Percentiles rank a stretch among this genome's conserved stretches.
phyloP scores from a whole-genome alignment of 495 filamentous ascomycete genomes.

The Penicillium roqueforti region DNA sequence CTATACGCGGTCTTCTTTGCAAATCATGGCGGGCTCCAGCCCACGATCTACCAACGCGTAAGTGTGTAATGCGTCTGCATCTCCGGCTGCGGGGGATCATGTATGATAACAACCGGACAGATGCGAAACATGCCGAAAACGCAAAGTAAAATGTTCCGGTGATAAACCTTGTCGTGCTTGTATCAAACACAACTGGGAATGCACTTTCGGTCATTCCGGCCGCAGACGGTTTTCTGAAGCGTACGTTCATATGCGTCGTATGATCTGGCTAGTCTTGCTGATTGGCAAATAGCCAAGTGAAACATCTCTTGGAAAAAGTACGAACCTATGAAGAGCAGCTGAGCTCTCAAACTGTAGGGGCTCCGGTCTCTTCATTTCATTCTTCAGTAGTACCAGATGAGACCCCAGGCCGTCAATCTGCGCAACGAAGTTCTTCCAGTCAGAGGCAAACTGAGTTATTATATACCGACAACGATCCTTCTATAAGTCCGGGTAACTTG shows the following conservation, averaged over 20 bases:
- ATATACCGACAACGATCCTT: slow-evolving; percentile 5
- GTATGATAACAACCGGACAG: slow-evolving; percentile 10
- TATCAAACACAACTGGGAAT: slow-evolving; percentile 22
- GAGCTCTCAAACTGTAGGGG: neutral
- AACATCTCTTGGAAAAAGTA: slow-evolving; percentile 15
- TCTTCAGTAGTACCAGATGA: neutral
- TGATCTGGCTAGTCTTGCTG: neutral
- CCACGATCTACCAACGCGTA: slow-evolving; percentile 19
- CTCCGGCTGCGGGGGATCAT: neutral
- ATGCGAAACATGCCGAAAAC: slow-evolving; percentile 22
- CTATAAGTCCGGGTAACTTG: slow-evolving; percentile 17
- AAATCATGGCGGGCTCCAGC: slow-evolving; percentile 3
- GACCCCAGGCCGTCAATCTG: neutral
- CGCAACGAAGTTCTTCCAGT: neutral
- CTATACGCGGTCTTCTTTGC: neutral
- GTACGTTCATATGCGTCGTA: slow-evolving; percentile 3
- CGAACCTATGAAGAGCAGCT: slow-evolving; percentile 17
- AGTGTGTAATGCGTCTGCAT: neutral
- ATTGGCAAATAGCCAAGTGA: slow-evolving; percentile 11
- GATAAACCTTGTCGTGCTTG: slow-evolving; percentile 22
- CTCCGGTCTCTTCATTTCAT: neutral
- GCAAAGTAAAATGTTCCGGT: slow-evolving; percentile 24
- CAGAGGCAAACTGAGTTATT: neutral
- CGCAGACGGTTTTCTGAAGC: slow-evolving; percentile 20
- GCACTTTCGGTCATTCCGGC: slow-evolving; percentile 14